A percentile compares a stretch with the other conserved stretches of the same genome.
phyloP scores from a whole-genome alignment of 2,329 filamentous ascomycete species.

The Sporothrix pallida region DNA sequence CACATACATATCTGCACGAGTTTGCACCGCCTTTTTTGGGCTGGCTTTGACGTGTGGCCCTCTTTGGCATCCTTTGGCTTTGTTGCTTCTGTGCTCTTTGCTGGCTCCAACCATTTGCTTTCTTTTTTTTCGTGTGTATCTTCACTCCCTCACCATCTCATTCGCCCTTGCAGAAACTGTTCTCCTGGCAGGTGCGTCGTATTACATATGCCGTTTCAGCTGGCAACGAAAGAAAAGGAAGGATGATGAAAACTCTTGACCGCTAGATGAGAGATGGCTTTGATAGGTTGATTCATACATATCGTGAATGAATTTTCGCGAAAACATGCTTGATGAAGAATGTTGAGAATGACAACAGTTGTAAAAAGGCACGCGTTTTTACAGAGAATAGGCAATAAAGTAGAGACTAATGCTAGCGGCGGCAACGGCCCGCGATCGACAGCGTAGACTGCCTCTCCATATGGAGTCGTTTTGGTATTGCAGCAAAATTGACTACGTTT shows the following conservation, averaged over 20 bases:
- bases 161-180: background rate
- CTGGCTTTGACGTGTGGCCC: background rate
- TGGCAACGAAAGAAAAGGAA: background rate
- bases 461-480: background rate
- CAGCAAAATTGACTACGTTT: background rate
- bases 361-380: background rate
- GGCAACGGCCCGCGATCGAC: slow-evolving; percentile 23
- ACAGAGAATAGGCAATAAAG: background rate
- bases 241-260: background rate
- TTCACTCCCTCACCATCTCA: background rate
- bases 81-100: background rate
- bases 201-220: slow-evolving; percentile 22
- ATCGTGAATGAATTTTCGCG: background rate
- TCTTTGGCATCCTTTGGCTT: background rate
- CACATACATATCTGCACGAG: no score
- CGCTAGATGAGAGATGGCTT: background rate
- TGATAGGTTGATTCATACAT: background rate
- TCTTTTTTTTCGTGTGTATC: background rate
- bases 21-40: background rate
- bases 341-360: background rate
- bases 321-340: background rate
- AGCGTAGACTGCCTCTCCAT: slow-evolving; percentile 7
- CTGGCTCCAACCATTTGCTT: background rate
- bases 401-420: background rate
- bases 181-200: slow-evolving; percentile 6